A percentile compares a stretch with the other conserved stretches of the same genome.
phyloP scores from a whole-genome alignment of 78 protist species.

The Tieghemostelium lacteum region DNA sequence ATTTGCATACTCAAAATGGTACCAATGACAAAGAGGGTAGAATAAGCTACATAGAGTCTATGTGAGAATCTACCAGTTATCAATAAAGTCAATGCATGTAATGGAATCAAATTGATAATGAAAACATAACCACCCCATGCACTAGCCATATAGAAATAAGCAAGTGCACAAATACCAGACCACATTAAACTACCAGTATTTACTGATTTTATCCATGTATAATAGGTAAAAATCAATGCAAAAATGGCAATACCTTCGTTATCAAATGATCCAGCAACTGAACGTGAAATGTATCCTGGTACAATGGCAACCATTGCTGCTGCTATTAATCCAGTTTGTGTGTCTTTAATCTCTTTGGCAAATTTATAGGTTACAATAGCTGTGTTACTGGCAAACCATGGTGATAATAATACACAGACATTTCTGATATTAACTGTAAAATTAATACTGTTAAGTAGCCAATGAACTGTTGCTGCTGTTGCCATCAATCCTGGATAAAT shows the following conservation, averaged over 20 bases:
- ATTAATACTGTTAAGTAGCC: slow-evolving; percentile 83
- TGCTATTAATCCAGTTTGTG: slow-evolving; percentile 92
- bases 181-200: slow-evolving; percentile 88
- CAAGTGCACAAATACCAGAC: slow-evolving; percentile 81
- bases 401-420: slow-evolving; percentile 97
- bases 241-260: slow-evolving; percentile 99
- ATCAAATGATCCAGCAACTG: slow-evolving; percentile 99
- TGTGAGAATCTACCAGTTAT: slow-evolving; percentile 90
- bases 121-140: slow-evolving; percentile 99
- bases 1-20: slow-evolving; percentile 93
- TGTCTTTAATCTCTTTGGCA: slow-evolving; percentile 72
- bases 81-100: slow-evolving; percentile 91
- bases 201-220: slow-evolving; percentile 92
- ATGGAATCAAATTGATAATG: slow-evolving; percentile 97
- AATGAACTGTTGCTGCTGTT: slow-evolving; percentile 93
- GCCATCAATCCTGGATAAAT: slow-evolving; percentile 98
- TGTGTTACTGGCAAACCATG: slow-evolving; percentile 93
- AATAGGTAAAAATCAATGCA: slow-evolving; percentile 95
- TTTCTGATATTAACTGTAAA: slow-evolving; percentile 91
- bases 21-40: slow-evolving; percentile 93
- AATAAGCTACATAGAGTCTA: slow-evolving; percentile 94
- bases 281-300: slow-evolving; percentile 97
- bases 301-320: slow-evolving; percentile 95
- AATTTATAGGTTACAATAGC: slow-evolving; percentile 88
- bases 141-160: slow-evolving; percentile 96